Evolutionary conservation across 306 rosid species (phyloP).

Genomic region (Urtica urens): DNA sequence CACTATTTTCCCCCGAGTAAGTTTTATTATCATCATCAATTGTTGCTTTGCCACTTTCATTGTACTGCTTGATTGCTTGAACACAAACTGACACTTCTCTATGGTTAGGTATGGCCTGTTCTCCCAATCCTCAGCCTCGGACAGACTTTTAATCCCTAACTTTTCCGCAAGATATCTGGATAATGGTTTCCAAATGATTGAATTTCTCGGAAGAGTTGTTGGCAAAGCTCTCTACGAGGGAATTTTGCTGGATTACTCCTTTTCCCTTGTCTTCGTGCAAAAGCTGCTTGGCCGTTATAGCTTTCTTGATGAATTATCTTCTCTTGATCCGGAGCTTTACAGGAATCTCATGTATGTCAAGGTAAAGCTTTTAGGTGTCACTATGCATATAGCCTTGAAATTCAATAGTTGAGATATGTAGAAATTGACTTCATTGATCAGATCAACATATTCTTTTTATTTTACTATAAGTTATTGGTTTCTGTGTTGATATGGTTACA

Average conservation of each 20-base stretch:
- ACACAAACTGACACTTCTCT: conserved; percentile 20
- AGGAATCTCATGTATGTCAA: conserved; percentile 88
- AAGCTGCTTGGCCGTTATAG: conserved; percentile 92
- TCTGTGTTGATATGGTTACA: conserved; percentile 10
- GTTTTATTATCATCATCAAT: conserved; percentile 12
- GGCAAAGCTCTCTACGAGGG: conserved; percentile 99
- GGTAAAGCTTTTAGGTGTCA: conserved; percentile 39
- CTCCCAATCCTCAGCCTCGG: conserved; percentile 82
- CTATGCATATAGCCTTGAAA: neutral
- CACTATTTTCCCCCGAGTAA: conserved; percentile 86
- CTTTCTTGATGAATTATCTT: conserved; percentile 89
- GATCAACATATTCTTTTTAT: neutral
- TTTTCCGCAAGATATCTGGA: conserved; percentile 76
- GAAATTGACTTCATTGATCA: neutral
- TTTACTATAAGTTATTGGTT: neutral
- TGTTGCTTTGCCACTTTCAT: neutral
- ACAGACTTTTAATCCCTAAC: conserved; percentile 73
- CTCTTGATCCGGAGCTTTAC: conserved; percentile 90
- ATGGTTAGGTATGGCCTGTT: conserved; percentile 67
- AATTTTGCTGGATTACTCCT: conserved; percentile 88
- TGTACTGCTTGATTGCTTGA: conserved; percentile 16
- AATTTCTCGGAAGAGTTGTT: conserved; percentile 93
- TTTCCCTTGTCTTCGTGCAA: conserved; percentile 86
- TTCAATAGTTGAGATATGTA: neutral
- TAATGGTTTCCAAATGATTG: conserved; percentile 93